Percentiles rank a stretch among this genome's conserved stretches.
phyloP scores from a whole-genome alignment of 2,329 filamentous ascomycete genomes.

The Aspergillus unguis region DNA sequence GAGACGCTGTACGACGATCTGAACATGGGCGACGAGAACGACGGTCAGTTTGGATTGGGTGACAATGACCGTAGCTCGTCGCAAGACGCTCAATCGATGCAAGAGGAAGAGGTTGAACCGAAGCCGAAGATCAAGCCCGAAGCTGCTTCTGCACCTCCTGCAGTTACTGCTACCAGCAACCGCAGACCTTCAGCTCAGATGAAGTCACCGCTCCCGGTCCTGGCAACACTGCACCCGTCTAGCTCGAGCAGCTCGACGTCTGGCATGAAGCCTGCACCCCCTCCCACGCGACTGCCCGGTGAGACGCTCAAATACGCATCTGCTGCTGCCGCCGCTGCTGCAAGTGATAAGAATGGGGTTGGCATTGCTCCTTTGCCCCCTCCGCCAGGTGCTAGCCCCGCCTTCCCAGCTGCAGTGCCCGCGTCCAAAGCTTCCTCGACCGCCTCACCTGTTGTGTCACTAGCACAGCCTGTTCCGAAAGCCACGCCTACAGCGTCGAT shows the following conservation, averaged over 20 bases:
- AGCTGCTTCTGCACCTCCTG: conserved; percentile 20
- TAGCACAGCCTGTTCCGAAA: conserved; percentile 49
- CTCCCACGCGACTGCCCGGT: conserved; percentile 78
- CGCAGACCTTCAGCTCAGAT: conserved; percentile 82
- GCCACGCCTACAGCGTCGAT: conserved; percentile 35
- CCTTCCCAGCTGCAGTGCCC: conserved; percentile 51
- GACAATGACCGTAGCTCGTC: conserved; percentile 90
- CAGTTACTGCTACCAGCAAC: conserved; percentile 53
- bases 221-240: conserved; percentile 78
- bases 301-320: conserved; percentile 96
- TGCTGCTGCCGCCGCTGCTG: conserved; percentile 87
- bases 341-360: conserved; percentile 80
- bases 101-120: conserved; percentile 71
- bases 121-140: conserved; percentile 52
- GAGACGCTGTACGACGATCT: conserved; percentile 94
- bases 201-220: conserved; percentile 88
- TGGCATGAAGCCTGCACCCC: conserved; percentile 86
- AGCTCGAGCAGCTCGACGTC: conserved; percentile 47
- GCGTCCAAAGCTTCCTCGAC: conserved; percentile 56
- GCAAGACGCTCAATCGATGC: conserved; percentile 88
- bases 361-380: conserved; percentile 92
- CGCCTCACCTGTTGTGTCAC: conserved; percentile 52
- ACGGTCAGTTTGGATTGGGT: conserved; percentile 77
- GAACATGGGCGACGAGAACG: conserved; percentile 78
- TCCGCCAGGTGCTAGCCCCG: conserved; percentile 64